Conservation (phyloP, 78 protist genomes). For the Dictyostelium firmibasis region DNA sequence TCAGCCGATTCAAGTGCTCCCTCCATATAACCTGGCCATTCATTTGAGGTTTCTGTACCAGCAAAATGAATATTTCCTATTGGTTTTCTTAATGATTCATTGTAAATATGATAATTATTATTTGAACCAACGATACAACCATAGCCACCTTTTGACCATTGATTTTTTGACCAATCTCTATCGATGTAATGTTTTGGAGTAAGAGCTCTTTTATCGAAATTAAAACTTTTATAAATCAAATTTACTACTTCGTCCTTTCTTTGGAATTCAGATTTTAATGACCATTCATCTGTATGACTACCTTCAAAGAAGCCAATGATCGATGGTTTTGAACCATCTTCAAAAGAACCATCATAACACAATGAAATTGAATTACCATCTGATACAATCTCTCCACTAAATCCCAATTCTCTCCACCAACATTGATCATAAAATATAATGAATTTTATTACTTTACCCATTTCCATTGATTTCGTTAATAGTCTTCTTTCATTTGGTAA, state of each 20-base stretch:
- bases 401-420: constrained; percentile 63
- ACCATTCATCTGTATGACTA: constrained; percentile 4
- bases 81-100: constrained; percentile 61
- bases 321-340: constrained; percentile 36
- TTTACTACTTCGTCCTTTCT: constrained; percentile 11
- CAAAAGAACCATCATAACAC: constrained; percentile 43
- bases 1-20: constrained; percentile 81
- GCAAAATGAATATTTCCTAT: constrained; percentile 82
- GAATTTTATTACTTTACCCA: constrained; percentile 65
- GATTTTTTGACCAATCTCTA: constrained; percentile 32
- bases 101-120: not conserved
- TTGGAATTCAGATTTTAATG: not conserved
- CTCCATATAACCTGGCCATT: constrained; percentile 83
- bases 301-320: constrained; percentile 72
- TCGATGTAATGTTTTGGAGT: constrained; percentile 17
- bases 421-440: constrained; percentile 43
- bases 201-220: not conserved
- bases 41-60: constrained; percentile 86
- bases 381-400: constrained; percentile 40
- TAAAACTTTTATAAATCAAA: not conserved
- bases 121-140: not conserved
- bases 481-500: not conserved
- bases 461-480: not conserved
- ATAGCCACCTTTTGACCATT: constrained; percentile 34
- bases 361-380: not conserved